These are phyloP conservation scores for Paxillus involutus DNA, from an alignment of 768 basidiomycete species.

Conservation along the genomic window DNA sequence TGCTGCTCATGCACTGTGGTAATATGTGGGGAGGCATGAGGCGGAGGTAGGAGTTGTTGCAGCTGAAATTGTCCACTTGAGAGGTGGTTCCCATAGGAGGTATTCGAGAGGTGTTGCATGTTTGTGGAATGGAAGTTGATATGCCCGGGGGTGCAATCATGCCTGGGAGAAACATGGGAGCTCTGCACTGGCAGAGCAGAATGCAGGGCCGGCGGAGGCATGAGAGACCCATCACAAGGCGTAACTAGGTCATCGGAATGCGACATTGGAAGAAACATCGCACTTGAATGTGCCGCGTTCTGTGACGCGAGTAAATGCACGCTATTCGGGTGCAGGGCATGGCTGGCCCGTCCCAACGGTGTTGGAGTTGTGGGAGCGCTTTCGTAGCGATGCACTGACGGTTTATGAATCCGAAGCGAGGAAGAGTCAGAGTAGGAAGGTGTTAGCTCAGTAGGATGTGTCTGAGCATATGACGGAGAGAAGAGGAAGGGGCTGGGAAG, in stretches of 20 bases:
- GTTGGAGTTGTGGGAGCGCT: neutral
- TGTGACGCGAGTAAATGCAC: neutral
- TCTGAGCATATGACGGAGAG: conserved; percentile 8
- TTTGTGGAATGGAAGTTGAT: neutral
- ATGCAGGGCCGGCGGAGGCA: neutral
- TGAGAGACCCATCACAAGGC: neutral
- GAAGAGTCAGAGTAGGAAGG: neutral
- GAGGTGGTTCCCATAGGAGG: neutral
- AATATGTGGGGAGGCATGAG: conserved; percentile 7
- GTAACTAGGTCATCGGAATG: neutral
- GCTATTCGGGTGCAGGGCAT: too few species aligned
- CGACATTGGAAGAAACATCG: neutral
- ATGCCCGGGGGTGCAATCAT: conserved; percentile 1
- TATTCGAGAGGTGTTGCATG: neutral
- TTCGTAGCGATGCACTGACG: neutral
- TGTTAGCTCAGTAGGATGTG: neutral
- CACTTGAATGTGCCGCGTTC: neutral
- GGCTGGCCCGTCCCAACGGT: neutral
- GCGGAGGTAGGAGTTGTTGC: neutral
- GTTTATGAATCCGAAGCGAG: neutral
- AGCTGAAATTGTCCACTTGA: neutral
- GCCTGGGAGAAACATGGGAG: neutral
- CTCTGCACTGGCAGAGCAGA: neutral
- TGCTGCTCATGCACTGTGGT: conserved; percentile 1
- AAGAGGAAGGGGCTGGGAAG: conserved; percentile 7